Evolutionary conservation across 2,329 filamentous ascomycete species (phyloP).

Genomic region (Paecilomyces variotii): DNA sequence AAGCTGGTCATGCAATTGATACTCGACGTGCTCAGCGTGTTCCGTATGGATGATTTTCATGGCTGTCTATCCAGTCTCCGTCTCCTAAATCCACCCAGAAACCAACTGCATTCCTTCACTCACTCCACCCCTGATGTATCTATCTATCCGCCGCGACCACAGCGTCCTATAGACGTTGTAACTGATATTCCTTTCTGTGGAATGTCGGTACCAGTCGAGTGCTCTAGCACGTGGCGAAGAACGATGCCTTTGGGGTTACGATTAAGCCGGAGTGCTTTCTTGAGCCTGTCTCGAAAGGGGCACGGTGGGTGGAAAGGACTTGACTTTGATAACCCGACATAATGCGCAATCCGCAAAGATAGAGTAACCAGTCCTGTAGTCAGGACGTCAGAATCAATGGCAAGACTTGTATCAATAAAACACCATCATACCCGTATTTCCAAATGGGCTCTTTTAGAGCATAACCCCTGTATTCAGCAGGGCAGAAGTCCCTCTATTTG

Average conservation of each 20-base stretch:
- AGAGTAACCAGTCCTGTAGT: background rate
- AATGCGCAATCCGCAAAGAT: constrained; percentile 1
- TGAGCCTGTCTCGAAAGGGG: constrained; percentile 72
- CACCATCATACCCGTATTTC: background rate
- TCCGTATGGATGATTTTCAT: background rate
- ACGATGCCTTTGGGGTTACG: constrained; percentile 59
- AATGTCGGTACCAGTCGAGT: constrained; percentile 63
- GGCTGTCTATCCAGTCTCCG: background rate
- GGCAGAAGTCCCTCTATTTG: constrained; percentile 48
- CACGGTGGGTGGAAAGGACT: constrained; percentile 80
- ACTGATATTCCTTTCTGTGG: constrained; percentile 56
- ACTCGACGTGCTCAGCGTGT: background rate
- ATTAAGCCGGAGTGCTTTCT: constrained; percentile 99
- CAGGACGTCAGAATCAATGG: background rate
- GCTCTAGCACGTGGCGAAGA: constrained; percentile 72
- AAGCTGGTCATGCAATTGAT: no score
- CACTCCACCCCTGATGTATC: background rate
- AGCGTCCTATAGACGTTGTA: constrained; percentile 45
- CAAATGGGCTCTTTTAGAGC: background rate
- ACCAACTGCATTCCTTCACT: background rate
- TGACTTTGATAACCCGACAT: constrained; percentile 94
- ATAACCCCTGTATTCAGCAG: background rate
- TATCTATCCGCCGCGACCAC: constrained; percentile 44
- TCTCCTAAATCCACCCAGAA: background rate
- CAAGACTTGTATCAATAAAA: background rate